Conservation (phyloP, 176 grass and related monocot genomes). For the Cymbopogon citratus region DNA sequence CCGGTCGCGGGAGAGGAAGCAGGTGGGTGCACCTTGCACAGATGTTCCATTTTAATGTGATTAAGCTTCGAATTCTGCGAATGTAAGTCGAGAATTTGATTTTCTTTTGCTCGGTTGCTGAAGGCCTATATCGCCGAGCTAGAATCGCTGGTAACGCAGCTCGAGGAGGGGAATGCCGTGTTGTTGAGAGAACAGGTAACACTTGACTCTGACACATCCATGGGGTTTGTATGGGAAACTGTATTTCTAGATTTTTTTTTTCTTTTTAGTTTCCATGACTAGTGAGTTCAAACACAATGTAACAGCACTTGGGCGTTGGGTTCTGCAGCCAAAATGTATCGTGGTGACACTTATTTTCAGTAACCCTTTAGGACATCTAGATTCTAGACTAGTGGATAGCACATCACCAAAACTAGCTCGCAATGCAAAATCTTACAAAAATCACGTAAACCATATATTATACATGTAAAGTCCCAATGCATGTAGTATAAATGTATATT, state of each 20-base stretch:
- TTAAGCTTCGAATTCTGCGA: background rate
- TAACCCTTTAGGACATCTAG: background rate
- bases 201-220: background rate
- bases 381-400: background rate
- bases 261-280: background rate
- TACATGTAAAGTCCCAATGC: background rate
- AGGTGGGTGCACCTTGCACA: conserved; percentile 34
- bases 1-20: conserved; percentile 96
- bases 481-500: background rate
- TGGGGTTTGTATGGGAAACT: background rate
- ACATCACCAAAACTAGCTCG: background rate
- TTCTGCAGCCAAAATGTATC: background rate
- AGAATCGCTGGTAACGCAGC: conserved; percentile 65
- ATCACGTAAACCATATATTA: background rate
- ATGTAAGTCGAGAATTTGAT: background rate
- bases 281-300: background rate
- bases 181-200: conserved; percentile 67
- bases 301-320: background rate
- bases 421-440: background rate
- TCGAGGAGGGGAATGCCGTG: conserved; percentile 73
- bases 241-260: background rate
- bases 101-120: background rate
- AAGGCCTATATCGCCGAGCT: conserved; percentile 93
- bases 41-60: background rate
- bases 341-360: background rate